These are phyloP conservation scores for Trichoderma breve DNA, from an alignment of 2,329 filamentous ascomycete species.

Conservation along the genomic window DNA sequence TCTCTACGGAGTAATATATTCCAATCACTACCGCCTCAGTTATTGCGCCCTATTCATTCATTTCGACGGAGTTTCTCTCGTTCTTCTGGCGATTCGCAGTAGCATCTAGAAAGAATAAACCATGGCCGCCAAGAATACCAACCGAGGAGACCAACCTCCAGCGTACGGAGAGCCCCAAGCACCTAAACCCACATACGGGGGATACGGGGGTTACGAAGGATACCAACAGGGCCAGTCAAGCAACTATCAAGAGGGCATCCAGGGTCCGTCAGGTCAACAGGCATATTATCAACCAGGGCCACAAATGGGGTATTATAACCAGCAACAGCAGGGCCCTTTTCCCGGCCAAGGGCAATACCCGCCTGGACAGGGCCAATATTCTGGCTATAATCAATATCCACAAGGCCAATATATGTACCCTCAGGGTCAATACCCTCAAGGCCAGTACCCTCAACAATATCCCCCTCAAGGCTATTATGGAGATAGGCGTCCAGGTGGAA, in stretches of 20 bases:
- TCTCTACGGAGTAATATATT: background rate
- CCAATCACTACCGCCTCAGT: too few species aligned
- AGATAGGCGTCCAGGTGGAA: conserved; percentile 22
- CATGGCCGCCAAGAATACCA: conserved; percentile 5
- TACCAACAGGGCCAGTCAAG: conserved; percentile 31
- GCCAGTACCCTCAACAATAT: conserved; percentile 29
- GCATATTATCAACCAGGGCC: conserved; percentile 43
- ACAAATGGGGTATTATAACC: conserved; percentile 46
- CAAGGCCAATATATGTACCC: background rate
- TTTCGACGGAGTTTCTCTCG: background rate
- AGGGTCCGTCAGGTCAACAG: conserved; percentile 30
- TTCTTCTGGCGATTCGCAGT: background rate
- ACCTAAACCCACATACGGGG: conserved; percentile 46
- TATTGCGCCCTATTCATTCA: background rate
- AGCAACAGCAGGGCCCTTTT: conserved; percentile 37
- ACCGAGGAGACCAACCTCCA: conserved; percentile 45
- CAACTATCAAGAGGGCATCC: conserved; percentile 31
- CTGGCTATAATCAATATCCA: background rate
- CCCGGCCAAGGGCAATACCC: conserved; percentile 34
- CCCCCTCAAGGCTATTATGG: conserved; percentile 38
- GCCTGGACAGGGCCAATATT: background rate
- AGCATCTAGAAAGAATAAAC: background rate
- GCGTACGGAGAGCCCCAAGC: conserved; percentile 43
- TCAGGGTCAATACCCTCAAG: conserved; percentile 25
- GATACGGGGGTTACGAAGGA: conserved; percentile 27